Conservation (phyloP, 768 basidiomycete genomes). For the Lactarius akahatsu region DNA sequence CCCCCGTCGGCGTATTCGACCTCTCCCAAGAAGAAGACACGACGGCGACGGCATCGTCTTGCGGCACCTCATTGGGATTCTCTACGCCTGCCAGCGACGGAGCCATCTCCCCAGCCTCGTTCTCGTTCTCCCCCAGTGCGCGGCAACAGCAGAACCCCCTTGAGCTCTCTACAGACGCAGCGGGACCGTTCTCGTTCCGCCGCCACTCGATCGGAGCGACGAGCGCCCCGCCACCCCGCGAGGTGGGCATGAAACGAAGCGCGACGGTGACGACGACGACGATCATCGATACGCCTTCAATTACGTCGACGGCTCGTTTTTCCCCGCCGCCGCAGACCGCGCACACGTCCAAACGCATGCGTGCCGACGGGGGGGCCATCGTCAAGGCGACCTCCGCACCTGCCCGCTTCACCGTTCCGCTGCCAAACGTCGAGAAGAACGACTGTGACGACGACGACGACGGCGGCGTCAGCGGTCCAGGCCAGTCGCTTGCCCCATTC, state of each 20-base stretch:
- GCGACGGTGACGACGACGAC: neutral
- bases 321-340: neutral
- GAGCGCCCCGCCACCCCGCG: neutral
- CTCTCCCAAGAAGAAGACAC: neutral
- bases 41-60: neutral
- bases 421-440: conserved; percentile 4
- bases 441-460: neutral
- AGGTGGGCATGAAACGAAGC: conserved; percentile 1
- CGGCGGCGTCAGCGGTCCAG: too few species aligned
- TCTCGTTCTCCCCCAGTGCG: neutral
- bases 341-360: conserved; percentile 7
- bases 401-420: neutral
- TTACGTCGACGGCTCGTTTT: neutral
- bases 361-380: neutral
- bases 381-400: conserved; percentile 7
- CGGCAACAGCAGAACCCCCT: neutral
- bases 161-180: neutral
- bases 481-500: neutral
- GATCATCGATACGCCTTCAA: neutral
- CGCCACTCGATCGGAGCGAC: conserved; percentile 6
- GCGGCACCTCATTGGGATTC: neutral
- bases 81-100: neutral
- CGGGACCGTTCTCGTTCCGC: neutral
- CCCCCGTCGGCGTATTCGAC: too few species aligned
- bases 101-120: neutral